Conservation (phyloP, 805 yeast genomes). For the Pichia manshurica region DNA sequence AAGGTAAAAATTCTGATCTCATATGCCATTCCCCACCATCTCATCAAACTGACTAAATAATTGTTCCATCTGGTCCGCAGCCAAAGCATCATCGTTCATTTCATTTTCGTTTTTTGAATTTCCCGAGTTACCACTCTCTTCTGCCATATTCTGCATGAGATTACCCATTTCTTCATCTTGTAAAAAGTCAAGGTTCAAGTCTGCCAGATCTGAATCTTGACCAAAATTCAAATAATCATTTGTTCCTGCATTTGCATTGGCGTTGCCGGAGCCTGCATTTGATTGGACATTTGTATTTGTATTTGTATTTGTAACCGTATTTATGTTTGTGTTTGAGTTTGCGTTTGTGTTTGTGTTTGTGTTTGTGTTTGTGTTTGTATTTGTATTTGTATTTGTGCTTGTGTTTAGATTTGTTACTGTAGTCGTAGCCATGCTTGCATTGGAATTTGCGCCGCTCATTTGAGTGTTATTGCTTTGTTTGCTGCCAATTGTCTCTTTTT, state of each 20-base stretch:
- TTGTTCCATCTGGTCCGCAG: conserved; percentile 30
- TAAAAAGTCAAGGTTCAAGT: conserved; percentile 25
- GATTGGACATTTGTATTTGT: not conserved
- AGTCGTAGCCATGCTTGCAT: not conserved
- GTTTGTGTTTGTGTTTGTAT: conserved; percentile 1
- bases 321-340: conserved; percentile 4
- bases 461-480: conserved; percentile 1
- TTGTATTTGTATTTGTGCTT: conserved; percentile 4
- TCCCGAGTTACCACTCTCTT: conserved; percentile 1
- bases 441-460: conserved; percentile 3
- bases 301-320: conserved; percentile 1
- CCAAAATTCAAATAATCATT: conserved; percentile 11
- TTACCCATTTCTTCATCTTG: conserved; percentile 13
- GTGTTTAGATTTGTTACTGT: too few species aligned
- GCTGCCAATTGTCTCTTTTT: not conserved
- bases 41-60: conserved; percentile 30
- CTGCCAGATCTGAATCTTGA: conserved; percentile 20
- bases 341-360: conserved; percentile 1
- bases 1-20: too few species aligned
- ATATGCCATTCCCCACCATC: conserved; percentile 21
- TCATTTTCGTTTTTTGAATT: conserved; percentile 3
- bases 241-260: conserved; percentile 4
- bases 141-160: conserved; percentile 11
- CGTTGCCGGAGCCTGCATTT: not conserved
- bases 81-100: conserved; percentile 19